phyloP scores from a whole-genome alignment of 805 yeast genomes.

The Candida ponderosae region DNA sequence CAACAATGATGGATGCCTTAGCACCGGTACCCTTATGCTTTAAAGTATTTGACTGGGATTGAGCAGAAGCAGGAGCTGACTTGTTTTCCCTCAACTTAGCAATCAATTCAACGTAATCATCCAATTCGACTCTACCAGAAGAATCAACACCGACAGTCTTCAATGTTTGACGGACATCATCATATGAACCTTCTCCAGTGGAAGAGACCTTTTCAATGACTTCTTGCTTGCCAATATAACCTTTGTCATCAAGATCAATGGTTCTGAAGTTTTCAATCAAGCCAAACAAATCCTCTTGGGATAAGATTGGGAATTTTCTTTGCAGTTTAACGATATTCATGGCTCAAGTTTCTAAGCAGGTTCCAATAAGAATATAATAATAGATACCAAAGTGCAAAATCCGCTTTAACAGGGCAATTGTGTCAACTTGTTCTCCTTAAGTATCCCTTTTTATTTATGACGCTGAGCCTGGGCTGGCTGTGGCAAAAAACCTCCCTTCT shows the following conservation, averaged over 20 bases:
- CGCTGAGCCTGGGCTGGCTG: no score
- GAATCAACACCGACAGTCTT: constrained; percentile 91
- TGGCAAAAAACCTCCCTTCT: no score
- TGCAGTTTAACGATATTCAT: constrained; percentile 64
- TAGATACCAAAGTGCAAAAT: no score
- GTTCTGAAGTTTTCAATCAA: constrained; percentile 81
- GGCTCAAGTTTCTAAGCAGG: no score
- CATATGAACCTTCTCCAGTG: constrained; percentile 77
- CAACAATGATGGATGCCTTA: constrained; percentile 71
- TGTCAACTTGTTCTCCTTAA: no score
- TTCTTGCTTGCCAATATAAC: constrained; percentile 88
- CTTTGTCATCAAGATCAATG: constrained; percentile 86
- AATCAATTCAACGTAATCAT: constrained; percentile 81
- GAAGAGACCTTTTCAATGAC: constrained; percentile 78
- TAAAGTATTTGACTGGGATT: constrained; percentile 19
- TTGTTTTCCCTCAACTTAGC: constrained; percentile 65
- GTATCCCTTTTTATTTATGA: no score
- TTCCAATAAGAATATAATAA: no score
- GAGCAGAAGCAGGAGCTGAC: constrained; percentile 23
- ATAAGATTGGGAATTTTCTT: constrained; percentile 77
- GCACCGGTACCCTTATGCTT: constrained; percentile 47
- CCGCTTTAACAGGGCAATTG: no score
- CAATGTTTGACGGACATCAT: constrained; percentile 88
- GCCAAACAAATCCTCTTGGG: constrained; percentile 79
- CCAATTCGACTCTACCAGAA: constrained; percentile 93